Evolutionary conservation across 345 rosid genomes (phyloP).

Genomic region (Citrus sp.): DNA sequence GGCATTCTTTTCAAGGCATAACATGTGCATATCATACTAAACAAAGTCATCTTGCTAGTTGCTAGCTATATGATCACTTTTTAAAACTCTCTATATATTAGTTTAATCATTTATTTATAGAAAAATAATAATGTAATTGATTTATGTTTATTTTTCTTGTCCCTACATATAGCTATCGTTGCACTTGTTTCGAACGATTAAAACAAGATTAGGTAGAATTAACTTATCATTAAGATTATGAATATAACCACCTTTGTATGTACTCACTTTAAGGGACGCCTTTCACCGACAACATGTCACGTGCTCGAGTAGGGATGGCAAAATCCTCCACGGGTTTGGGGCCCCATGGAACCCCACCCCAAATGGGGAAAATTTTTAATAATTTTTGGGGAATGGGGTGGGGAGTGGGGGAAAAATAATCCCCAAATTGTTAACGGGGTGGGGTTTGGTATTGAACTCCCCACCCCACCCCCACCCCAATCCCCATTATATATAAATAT

Average conservation of each 20-base stretch:
- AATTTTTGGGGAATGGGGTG: too few relatives aligned
- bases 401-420: too few relatives aligned
- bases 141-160: not conserved
- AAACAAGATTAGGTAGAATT: slow-evolving; percentile 19
- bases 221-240: not conserved
- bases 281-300: slow-evolving; percentile 10
- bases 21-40: slow-evolving; percentile 12
- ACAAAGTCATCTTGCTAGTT: not conserved
- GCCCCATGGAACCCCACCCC: too few relatives aligned
- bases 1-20: slow-evolving; percentile 13
- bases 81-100: not conserved
- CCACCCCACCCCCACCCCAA: too few relatives aligned
- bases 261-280: not conserved
- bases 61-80: too few relatives aligned
- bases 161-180: not conserved
- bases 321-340: too few relatives aligned
- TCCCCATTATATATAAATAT: too few relatives aligned
- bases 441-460: too few relatives aligned
- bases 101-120: not conserved
- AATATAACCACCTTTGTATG: not conserved
- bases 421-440: too few relatives aligned
- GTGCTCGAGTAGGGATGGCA: too few relatives aligned
- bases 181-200: not conserved
- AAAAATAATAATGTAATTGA: not conserved
- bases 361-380: too few relatives aligned